Evolutionary conservation across 2,329 filamentous ascomycete species (phyloP), one percentile per base, ranked within the genome.

Genomic region (Stemphylium lycopersici): DNA sequence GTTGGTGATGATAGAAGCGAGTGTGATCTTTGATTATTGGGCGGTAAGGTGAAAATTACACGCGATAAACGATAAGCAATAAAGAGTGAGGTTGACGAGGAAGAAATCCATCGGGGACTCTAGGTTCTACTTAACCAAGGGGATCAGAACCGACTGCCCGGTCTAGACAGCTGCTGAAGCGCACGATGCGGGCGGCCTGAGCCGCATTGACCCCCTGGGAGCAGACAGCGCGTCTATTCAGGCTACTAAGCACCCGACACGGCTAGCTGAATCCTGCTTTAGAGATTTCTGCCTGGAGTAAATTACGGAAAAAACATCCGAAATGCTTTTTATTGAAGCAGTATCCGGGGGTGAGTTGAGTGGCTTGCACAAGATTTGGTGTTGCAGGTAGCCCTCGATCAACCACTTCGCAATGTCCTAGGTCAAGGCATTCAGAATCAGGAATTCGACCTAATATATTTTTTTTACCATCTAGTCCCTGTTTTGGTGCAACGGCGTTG

Each of bases 131-230:
- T 55, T 55, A 55, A 50, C 37, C 24, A 24, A 36, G 15, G 40
- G 46, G 22, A 40, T 39, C 18, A 22, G 22, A 45, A 24, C 50
- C 37, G 50, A 37, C 47, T 24, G 38, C 15, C 31, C 33, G 20
- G 48, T n/a, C 26, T 55, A 41, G 26, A 45, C 20, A 24, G 42
- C 42, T 13, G 12, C 6, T 16, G 45, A 34, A 55, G 40, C 36
- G 52, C 52, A 51, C 39, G 46, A 44, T 45, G 46, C 52, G 41
- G 52, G 46, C 42, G 40, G 46, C 46, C 52, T 55, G 34, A 51
- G 24, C 40, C 26, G 51, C 39, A 48, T 26, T 41, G 46, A 26
- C 45, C 51, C 41, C 51, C 36, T 48, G 11, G 31, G 32, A 36
- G 29, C 18, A 18, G 29, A 6, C 24, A 15, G 39, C 34, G 24